Conservation (phyloP, 164 flowering plant species). For the Santalum album region DNA sequence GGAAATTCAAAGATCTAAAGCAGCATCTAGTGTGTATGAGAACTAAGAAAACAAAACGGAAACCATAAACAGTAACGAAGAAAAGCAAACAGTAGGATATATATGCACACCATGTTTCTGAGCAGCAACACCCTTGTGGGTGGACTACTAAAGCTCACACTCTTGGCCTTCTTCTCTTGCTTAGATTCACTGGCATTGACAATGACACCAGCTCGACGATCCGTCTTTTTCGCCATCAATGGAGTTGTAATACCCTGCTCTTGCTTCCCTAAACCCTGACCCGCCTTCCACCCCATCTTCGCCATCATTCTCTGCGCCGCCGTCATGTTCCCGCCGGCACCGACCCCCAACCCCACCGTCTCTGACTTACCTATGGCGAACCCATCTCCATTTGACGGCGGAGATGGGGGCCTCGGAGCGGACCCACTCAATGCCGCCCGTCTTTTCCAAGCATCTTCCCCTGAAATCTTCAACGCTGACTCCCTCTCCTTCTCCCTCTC, state of each 20-base stretch:
- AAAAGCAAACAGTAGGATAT: too few relatives aligned
- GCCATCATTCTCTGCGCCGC: slow-evolving; percentile 99
- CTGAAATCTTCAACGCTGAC: slow-evolving; percentile 56
- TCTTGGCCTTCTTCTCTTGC: slow-evolving; percentile 77
- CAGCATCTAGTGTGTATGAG: too few relatives aligned
- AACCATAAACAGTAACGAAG: neutral
- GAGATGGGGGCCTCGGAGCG: slow-evolving; percentile 59
- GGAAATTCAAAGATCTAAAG: too few relatives aligned
- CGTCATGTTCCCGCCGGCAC: slow-evolving; percentile 98
- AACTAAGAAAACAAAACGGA: neutral
- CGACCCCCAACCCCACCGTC: slow-evolving; percentile 78
- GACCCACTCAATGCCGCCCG: slow-evolving; percentile 80
- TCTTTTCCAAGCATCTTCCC: slow-evolving; percentile 96
- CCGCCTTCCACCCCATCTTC: slow-evolving; percentile 99
- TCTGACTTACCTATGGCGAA: slow-evolving; percentile 87
- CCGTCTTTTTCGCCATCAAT: slow-evolving; percentile 94
- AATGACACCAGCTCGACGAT: slow-evolving; percentile 93
- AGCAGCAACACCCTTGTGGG: slow-evolving; percentile 94
- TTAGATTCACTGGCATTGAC: slow-evolving; percentile 87
- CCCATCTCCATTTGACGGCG: slow-evolving; percentile 51
- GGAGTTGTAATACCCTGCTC: slow-evolving; percentile 99
- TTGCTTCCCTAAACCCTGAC: slow-evolving; percentile 98
- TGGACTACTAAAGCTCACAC: slow-evolving; percentile 66
- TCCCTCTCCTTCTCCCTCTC: slow-evolving; percentile 17
- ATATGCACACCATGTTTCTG: slow-evolving; percentile 74